phyloP scores from a whole-genome alignment of 495 filamentous ascomycete species.

The Astrocystis sublimbata region DNA sequence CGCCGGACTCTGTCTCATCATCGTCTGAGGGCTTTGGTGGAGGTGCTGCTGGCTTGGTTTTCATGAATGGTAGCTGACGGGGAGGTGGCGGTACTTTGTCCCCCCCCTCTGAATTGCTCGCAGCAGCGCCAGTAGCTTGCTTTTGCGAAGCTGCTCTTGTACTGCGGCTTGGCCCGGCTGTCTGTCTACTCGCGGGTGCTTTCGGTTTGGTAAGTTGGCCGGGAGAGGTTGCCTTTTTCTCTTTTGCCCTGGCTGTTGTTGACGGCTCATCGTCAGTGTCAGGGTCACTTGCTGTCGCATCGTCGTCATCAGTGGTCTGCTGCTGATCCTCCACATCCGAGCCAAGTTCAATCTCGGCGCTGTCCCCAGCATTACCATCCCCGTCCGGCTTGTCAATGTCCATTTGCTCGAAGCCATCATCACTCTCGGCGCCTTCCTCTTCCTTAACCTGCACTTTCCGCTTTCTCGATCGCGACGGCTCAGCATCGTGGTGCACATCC shows the following conservation, averaged over 20 bases:
- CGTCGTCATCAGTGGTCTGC: slow-evolving; percentile 43
- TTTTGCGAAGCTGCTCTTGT: slow-evolving; percentile 28
- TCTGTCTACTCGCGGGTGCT: slow-evolving; percentile 20
- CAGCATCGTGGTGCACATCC: slow-evolving; percentile 22
- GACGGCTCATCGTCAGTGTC: slow-evolving; percentile 46
- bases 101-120: slow-evolving; percentile 16
- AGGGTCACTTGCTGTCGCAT: slow-evolving; percentile 46
- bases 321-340: slow-evolving; percentile 32
- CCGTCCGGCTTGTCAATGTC: slow-evolving; percentile 47
- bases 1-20: slow-evolving; percentile 47
- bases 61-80: slow-evolving; percentile 37
- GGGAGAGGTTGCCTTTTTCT: background rate
- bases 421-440: slow-evolving; percentile 44
- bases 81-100: slow-evolving; percentile 23
- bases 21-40: slow-evolving; percentile 28
- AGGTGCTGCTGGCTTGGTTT: slow-evolving; percentile 25
- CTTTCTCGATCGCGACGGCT: slow-evolving; percentile 47
- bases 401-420: slow-evolving; percentile 60
- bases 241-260: slow-evolving; percentile 22
- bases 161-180: slow-evolving; percentile 13
- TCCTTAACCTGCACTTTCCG: slow-evolving; percentile 47
- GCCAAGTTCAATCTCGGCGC: background rate
- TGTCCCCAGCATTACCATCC: background rate
- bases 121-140: slow-evolving; percentile 16
- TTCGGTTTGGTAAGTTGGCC: slow-evolving; percentile 19